Percentiles rank a stretch among this genome's conserved stretches.
Evolutionary conservation across 768 basidiomycete species (phyloP).

Genomic region (Lentinula aciculospora): DNA sequence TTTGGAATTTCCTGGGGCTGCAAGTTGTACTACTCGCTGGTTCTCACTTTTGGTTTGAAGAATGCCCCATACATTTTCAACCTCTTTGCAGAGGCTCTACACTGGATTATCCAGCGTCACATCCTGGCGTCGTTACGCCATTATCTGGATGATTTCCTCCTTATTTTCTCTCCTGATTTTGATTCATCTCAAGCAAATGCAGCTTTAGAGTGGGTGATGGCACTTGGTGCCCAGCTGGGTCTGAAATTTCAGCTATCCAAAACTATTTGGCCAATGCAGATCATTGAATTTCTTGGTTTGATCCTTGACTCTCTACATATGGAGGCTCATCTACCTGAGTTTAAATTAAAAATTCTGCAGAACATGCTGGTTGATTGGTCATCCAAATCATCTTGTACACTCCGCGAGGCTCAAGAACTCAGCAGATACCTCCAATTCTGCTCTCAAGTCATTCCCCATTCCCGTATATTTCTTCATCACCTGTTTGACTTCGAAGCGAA

Average conservation of each 20-base stretch:
- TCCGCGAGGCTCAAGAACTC: no score
- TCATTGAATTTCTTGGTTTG: no score
- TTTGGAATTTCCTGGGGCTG: no score
- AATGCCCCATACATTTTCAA: no score
- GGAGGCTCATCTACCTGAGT: constrained; percentile 26
- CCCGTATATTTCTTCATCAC: constrained; percentile 20
- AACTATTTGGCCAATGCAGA: no score
- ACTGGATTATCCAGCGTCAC: no score
- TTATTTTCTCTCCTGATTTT: constrained; percentile 15
- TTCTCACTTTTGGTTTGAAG: no score
- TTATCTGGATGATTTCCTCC: no score
- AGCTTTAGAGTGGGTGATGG: constrained; percentile 24
- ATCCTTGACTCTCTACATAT: constrained; percentile 17
- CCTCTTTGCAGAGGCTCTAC: no score
- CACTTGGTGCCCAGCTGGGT: constrained; percentile 20
- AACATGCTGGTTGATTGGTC: constrained; percentile 18
- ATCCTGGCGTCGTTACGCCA: no score
- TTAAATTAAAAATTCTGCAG: constrained; percentile 22
- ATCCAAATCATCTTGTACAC: constrained; percentile 11
- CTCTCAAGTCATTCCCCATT: constrained; percentile 26
- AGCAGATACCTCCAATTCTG: constrained; percentile 27
- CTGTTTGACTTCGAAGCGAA: constrained; percentile 22
- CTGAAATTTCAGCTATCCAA: constrained; percentile 24
- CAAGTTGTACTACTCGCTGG: no score
- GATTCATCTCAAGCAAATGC: not conserved